Evolutionary conservation across 805 yeast genomes (phyloP).

Genomic region (Wickerhamomyces canadensis): DNA sequence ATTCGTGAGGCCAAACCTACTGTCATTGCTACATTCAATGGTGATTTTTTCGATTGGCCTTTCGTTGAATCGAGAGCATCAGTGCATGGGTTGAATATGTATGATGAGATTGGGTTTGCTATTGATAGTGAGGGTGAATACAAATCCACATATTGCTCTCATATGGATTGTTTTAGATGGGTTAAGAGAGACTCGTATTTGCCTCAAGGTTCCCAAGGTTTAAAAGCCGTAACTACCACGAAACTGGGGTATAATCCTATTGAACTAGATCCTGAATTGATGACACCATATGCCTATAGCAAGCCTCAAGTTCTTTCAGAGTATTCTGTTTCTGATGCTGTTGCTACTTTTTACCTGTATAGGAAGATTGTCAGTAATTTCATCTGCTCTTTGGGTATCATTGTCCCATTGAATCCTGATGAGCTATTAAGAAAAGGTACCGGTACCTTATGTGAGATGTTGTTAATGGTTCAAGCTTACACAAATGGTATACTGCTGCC

Average conservation of each 20-base stretch:
- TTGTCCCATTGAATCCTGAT: conserved; percentile 94
- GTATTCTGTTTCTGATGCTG: conserved; percentile 98
- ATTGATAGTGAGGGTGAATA: conserved; percentile 87
- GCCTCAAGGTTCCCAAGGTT: conserved; percentile 98
- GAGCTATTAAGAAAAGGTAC: conserved; percentile 96
- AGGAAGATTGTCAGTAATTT: conserved; percentile 97
- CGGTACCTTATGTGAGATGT: conserved; percentile 97
- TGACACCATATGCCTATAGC: conserved; percentile 97
- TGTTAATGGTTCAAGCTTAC: conserved; percentile 94
- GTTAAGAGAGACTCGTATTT: conserved; percentile 95
- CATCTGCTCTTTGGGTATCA: conserved; percentile 90
- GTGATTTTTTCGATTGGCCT: conserved; percentile 99
- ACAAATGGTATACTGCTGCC: conserved; percentile 73
- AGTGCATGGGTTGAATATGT: conserved; percentile 82
- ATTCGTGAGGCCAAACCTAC: conserved; percentile 85
- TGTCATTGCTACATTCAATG: conserved; percentile 96
- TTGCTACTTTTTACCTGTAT: conserved; percentile 93
- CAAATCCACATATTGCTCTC: conserved; percentile 86
- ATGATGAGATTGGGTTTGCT: conserved; percentile 89
- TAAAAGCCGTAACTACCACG: conserved; percentile 94
- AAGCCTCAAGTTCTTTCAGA: conserved; percentile 90
- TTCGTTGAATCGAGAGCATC: conserved; percentile 86
- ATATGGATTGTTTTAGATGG: conserved; percentile 98
- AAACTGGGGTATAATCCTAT: conserved; percentile 95
- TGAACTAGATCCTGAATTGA: conserved; percentile 93